These are phyloP conservation scores for Colletotrichum eremochloae DNA, from an alignment of 2,329 filamentous ascomycete species.

Conservation along the genomic window DNA sequence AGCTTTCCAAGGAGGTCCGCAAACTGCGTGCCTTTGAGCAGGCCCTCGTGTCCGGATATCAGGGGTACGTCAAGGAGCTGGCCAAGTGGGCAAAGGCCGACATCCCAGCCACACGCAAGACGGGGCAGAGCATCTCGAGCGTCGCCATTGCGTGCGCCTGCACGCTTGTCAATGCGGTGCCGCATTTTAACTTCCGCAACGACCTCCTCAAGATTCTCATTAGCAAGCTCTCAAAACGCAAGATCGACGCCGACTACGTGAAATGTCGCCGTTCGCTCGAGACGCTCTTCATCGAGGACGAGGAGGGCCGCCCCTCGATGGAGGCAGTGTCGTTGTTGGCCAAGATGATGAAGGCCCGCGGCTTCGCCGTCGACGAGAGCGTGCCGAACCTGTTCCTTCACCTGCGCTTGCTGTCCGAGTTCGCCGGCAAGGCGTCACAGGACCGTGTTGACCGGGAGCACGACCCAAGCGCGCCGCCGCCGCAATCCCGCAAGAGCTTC, in stretches of 20 bases:
- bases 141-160: constrained; percentile 90
- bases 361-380: constrained; percentile 86
- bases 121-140: constrained; percentile 69
- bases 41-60: constrained; percentile 86
- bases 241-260: constrained; percentile 79
- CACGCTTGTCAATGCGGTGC: constrained; percentile 82
- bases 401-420: constrained; percentile 88
- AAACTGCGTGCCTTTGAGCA: constrained; percentile 89
- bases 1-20: constrained; percentile 92
- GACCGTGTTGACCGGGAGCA: constrained; percentile 75
- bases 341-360: constrained; percentile 94
- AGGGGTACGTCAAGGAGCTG: constrained; percentile 84
- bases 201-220: constrained; percentile 91
- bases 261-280: constrained; percentile 85
- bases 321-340: constrained; percentile 87
- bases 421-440: constrained; percentile 84
- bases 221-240: constrained; percentile 81
- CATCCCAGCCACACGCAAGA: constrained; percentile 52
- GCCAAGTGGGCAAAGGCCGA: constrained; percentile 74
- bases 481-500: constrained; percentile 73
- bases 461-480: constrained; percentile 44
- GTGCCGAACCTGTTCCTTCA: constrained; percentile 93
- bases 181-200: constrained; percentile 96
- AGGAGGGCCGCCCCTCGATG: constrained; percentile 88
- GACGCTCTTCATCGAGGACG: constrained; percentile 85